A percentile compares a stretch with the other conserved stretches of the same genome.
Evolutionary conservation across 192 early-diverging fungal species (phyloP).

Genomic region (Coemansia sp.): DNA sequence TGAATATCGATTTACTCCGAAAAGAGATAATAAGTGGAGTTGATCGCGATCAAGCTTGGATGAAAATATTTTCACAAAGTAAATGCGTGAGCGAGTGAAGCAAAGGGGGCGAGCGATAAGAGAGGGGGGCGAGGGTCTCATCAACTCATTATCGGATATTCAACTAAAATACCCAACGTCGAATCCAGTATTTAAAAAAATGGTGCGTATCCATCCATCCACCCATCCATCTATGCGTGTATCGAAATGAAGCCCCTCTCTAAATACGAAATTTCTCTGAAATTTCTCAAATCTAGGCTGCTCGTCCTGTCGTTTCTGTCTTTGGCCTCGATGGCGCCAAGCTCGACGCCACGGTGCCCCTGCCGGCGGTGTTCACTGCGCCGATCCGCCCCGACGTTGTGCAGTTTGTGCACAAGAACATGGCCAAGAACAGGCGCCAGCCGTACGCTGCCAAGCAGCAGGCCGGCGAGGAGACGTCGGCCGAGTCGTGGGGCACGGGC

Average conservation of each 20-base stretch:
- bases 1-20: too few species aligned
- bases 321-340: slow-evolving; percentile 80
- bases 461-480: slow-evolving; percentile 99
- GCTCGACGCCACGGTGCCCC: slow-evolving; percentile 73
- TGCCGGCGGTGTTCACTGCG: slow-evolving; percentile 94
- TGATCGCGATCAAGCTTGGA: not conserved
- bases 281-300: slow-evolving; percentile 38
- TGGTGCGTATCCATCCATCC: slow-evolving; percentile 27
- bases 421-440: slow-evolving; percentile 99
- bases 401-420: slow-evolving; percentile 94
- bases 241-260: too few species aligned
- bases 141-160: too few species aligned
- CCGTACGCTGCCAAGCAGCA: slow-evolving; percentile 93
- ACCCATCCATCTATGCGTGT: not conserved
- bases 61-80: too few species aligned
- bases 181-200: slow-evolving; percentile 13
- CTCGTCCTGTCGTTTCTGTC: slow-evolving; percentile 89
- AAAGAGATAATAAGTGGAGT: not conserved
- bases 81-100: too few species aligned
- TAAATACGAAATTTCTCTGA: too few species aligned
- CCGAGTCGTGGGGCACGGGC: slow-evolving; percentile 98
- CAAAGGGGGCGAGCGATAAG: too few species aligned
- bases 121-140: too few species aligned
- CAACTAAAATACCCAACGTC: too few species aligned
- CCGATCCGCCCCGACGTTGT: slow-evolving; percentile 98